Percentiles rank a stretch among this genome's conserved stretches.
Evolutionary conservation across 768 basidiomycete genomes (phyloP).

Genomic region (Pulveroboletus ravenelii): DNA sequence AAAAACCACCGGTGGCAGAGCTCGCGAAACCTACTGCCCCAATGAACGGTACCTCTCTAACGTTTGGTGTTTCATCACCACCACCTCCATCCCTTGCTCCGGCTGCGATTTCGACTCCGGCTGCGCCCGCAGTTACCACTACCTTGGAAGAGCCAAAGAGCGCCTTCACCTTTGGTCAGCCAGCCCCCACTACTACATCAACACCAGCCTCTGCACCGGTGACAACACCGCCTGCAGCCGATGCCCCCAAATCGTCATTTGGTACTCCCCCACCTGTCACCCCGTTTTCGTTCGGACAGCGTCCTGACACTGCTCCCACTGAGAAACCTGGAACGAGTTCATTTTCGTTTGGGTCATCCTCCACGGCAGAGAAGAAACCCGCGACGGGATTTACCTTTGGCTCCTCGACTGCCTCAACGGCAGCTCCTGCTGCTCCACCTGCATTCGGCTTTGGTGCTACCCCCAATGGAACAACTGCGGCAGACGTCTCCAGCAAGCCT

Average conservation of each 20-base stretch:
- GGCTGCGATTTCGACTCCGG: slow-evolving; percentile 6
- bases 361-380: slow-evolving; percentile 34
- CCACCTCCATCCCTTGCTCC: slow-evolving; percentile 9
- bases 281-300: slow-evolving; percentile 44
- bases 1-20: slow-evolving; percentile 7
- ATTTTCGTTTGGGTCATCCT: slow-evolving; percentile 31
- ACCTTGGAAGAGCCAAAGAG: slow-evolving; percentile 27
- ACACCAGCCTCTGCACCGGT: slow-evolving; percentile 6
- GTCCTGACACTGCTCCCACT: slow-evolving; percentile 18
- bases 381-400: slow-evolving; percentile 42
- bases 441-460: slow-evolving; percentile 48
- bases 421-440: slow-evolving; percentile 29
- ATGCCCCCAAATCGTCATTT: slow-evolving; percentile 43
- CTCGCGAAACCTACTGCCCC: slow-evolving; percentile 4
- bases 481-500: slow-evolving; percentile 46
- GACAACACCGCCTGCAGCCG: slow-evolving; percentile 18
- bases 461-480: slow-evolving; percentile 29
- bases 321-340: slow-evolving; percentile 18
- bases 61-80: slow-evolving; percentile 25
- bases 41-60: slow-evolving; percentile 14
- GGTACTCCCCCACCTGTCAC: slow-evolving; percentile 24
- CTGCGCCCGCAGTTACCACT: slow-evolving; percentile 7
- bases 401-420: slow-evolving; percentile 31
- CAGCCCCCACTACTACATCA: slow-evolving; percentile 8
- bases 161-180: slow-evolving; percentile 31